Percentiles rank a stretch among this genome's conserved stretches.
Evolutionary conservation across 2,329 filamentous ascomycete species (phyloP).

Genomic region (Apiospora phragmitis): DNA sequence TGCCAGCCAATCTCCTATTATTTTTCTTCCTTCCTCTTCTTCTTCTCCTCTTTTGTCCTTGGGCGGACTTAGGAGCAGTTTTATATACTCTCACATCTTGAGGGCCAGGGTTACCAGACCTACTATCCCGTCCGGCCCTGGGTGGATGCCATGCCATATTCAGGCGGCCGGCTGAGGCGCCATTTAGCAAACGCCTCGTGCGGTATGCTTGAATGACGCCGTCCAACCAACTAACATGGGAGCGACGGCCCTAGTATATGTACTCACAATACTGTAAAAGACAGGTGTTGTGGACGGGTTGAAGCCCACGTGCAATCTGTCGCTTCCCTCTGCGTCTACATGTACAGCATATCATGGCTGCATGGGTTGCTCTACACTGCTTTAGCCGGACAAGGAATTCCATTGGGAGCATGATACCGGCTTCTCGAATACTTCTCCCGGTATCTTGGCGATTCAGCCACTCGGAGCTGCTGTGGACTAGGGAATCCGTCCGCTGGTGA

Average conservation of each 20-base stretch:
- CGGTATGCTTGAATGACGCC: not conserved
- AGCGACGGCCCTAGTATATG: not conserved
- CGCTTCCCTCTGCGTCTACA: not conserved
- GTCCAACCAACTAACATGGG: not conserved
- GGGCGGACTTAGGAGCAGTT: not conserved
- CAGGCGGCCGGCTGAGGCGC: not conserved
- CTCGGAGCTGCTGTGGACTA: not conserved
- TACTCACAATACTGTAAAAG: not conserved
- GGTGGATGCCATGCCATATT: not conserved
- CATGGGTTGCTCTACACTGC: not conserved
- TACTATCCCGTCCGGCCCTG: not conserved
- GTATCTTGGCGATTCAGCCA: slow-evolving; percentile 1
- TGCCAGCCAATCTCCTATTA: not conserved
- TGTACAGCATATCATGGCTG: not conserved
- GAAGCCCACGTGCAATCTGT: not conserved
- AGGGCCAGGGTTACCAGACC: not conserved
- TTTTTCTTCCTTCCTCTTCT: not conserved
- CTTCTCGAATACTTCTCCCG: slow-evolving; percentile 5
- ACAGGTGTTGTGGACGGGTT: not conserved
- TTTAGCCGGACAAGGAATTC: not conserved
- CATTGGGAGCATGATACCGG: not conserved
- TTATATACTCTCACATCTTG: not conserved
- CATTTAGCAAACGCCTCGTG: not conserved
- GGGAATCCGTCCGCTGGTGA: not conserved
- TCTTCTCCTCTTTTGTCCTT: not conserved